Percentiles rank a stretch among this genome's conserved stretches.
phyloP scores from a whole-genome alignment of 148 eudicot species.

The Camellia granthamiana region DNA sequence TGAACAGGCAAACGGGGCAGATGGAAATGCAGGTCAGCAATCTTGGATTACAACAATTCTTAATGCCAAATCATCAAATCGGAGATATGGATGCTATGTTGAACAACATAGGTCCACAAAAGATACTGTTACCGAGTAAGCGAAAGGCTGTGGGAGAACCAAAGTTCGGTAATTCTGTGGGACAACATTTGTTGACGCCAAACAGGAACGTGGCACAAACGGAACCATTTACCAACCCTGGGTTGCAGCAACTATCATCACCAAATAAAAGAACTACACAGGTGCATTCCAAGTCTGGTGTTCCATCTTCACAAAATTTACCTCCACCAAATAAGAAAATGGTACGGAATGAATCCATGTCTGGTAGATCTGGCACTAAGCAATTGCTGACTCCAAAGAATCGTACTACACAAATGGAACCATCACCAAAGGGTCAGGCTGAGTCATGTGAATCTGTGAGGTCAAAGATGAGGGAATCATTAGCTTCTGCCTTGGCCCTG shows the following conservation, averaged over 20 bases:
- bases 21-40: constrained; percentile 26
- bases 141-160: constrained; percentile 57
- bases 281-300: constrained; percentile 23
- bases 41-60: constrained; percentile 22
- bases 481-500: constrained; percentile 77
- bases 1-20: constrained; percentile 25
- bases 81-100: constrained; percentile 21
- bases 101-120: constrained; percentile 28
- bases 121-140: constrained; percentile 39
- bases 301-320: constrained; percentile 25
- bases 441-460: constrained; percentile 71
- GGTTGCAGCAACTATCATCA: constrained; percentile 23
- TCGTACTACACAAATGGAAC: constrained; percentile 35
- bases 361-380: constrained; percentile 43
- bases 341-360: constrained; percentile 43
- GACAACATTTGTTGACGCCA: constrained; percentile 29
- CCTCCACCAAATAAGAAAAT: constrained; percentile 46
- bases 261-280: constrained; percentile 30
- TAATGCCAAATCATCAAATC: constrained; percentile 25
- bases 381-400: constrained; percentile 44
- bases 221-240: constrained; percentile 24
- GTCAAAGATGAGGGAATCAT: constrained; percentile 85
- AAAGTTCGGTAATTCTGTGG: constrained; percentile 19
- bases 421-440: constrained; percentile 39
- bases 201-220: constrained; percentile 38